Conservation (phyloP, 305 asterid species). For the Solanum hybrid region DNA sequence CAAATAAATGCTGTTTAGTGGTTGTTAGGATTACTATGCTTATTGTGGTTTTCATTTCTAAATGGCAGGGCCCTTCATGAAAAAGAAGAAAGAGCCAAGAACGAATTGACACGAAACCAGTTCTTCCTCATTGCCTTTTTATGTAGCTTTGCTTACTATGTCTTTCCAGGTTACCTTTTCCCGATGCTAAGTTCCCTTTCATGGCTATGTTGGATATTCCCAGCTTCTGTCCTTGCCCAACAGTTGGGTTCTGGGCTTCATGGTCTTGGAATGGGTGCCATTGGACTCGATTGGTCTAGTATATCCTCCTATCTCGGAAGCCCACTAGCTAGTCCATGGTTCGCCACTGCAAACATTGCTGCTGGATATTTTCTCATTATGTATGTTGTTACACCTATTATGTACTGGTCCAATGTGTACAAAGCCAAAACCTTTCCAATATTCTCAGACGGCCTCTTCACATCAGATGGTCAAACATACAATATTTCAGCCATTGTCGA, state of each 20-base stretch:
- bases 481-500: constrained; percentile 69
- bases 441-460: constrained; percentile 78
- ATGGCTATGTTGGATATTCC: constrained; percentile 91
- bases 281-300: constrained; percentile 95
- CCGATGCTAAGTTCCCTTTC: constrained; percentile 79
- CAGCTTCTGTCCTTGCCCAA: constrained; percentile 66
- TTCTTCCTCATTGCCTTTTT: constrained; percentile 72
- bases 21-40: not conserved
- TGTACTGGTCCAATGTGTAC: constrained; percentile 66
- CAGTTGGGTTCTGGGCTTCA: constrained; percentile 95
- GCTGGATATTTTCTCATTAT: constrained; percentile 68
- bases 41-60: not conserved
- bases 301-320: constrained; percentile 89
- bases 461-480: constrained; percentile 61
- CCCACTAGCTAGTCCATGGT: constrained; percentile 98
- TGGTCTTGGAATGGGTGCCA: constrained; percentile 80
- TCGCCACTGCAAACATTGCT: constrained; percentile 89
- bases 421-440: constrained; percentile 77
- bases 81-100: constrained; percentile 61
- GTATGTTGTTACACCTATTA: constrained; percentile 61
- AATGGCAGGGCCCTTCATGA: constrained; percentile 86
- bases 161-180: constrained; percentile 79
- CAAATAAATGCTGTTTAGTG: not conserved
- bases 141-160: constrained; percentile 85
- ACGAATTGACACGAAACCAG: constrained; percentile 63